Evolutionary conservation across 257 asterid genomes (phyloP).

Genomic region (Solanum ossicruentum): DNA sequence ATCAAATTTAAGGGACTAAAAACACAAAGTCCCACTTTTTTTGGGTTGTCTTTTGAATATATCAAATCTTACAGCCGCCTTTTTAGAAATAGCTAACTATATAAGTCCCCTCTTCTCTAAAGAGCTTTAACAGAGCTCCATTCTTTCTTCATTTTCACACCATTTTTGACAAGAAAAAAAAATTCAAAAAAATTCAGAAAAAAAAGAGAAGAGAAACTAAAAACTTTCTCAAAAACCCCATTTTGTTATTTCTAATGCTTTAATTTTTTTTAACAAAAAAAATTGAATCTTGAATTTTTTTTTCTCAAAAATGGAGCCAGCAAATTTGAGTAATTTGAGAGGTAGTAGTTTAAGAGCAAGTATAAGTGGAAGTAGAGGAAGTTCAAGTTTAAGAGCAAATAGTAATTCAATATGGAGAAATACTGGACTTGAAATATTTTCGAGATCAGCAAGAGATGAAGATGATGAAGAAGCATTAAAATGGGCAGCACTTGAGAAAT

Average conservation of each 20-base stretch:
- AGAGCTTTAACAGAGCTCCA: background rate
- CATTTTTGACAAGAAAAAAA: background rate
- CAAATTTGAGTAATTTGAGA: background rate
- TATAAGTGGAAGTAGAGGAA: conserved; percentile 4
- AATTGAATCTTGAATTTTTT: background rate
- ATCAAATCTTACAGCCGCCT: background rate
- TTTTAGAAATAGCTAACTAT: background rate
- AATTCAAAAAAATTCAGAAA: too few relatives aligned
- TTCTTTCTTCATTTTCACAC: background rate
- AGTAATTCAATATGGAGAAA: conserved; percentile 44
- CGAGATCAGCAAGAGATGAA: conserved; percentile 43
- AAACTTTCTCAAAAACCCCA: background rate
- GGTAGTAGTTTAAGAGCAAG: conserved; percentile 16
- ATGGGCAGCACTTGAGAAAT: conserved; percentile 61
- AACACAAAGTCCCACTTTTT: background rate
- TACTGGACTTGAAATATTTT: conserved; percentile 26
- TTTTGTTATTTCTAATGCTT: background rate
- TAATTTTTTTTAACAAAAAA: background rate
- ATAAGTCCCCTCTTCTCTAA: background rate
- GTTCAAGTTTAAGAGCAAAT: conserved; percentile 20
- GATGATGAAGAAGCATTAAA: conserved; percentile 62
- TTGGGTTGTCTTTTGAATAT: background rate
- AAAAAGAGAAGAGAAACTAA: background rate
- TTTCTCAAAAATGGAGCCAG: background rate
- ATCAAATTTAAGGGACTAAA: background rate